Base-by-base conservation (phyloP, 306 rosid genomes). In the Comarum palustre region DNA sequence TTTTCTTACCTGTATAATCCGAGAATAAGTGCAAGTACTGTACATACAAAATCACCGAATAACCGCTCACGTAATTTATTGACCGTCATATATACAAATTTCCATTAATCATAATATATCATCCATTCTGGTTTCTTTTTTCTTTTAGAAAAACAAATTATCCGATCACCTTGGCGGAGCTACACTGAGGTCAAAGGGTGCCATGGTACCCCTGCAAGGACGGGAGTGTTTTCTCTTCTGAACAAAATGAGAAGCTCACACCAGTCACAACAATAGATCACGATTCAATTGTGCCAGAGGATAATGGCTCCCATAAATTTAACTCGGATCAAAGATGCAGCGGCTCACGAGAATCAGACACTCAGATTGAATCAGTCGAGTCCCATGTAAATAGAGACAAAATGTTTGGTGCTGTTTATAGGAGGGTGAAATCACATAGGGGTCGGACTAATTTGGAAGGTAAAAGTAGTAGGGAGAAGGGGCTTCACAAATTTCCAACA, bases 341-440 rank as follows among this genome's bases (percentile, higher is more conserved):
- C 79, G 79, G 75, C 65, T 55, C 83, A 22, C 84, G 47, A 65
- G 88, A 85, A 77, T 54, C 75, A 45, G 85, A 87, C 78, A 62
- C 67, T 42, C 79, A 54, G 58, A 67, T 62, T 72, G 86, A 78
- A 78, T 75, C 80, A 45, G 74, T 39, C 27, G 86, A 84, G 73
- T 81, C 87, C 74, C 82, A 55, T 65, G 67, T 77, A 42, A 69
- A 65, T 50, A 79, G 81, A 72, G 87, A 91, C 80, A 90, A 82
- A 87, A 87, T 86, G 96, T 92, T 72, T 70, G 86, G 77, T 79
- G 93, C 90, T 64, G 96, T 90, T 75, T 95, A 95, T 79, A 84
- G 80, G 76, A 88, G 99, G 80, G 75, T 91, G 50, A 91, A 84
- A 65, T 80, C 93, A 39, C 87, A 87, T 65, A 92, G 71, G 78